Evolutionary conservation across 148 eudicot genomes (phyloP).

Genomic region (Cornus florida): DNA sequence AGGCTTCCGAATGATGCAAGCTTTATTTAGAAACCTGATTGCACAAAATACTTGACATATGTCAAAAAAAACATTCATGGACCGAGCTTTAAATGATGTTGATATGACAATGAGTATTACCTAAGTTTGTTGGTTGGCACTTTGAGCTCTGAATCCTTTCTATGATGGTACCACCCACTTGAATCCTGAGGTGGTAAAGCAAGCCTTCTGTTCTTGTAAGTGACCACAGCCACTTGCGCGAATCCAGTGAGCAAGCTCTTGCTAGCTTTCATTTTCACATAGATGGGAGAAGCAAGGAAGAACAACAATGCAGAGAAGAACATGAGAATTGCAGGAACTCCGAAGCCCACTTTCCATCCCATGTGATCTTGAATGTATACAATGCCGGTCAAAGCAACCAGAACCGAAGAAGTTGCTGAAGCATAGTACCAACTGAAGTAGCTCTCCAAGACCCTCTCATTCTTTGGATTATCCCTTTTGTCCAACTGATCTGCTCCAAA

Average conservation of each 20-base stretch:
- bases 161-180: slow-evolving; percentile 29
- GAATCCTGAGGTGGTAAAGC: slow-evolving; percentile 26
- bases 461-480: slow-evolving; percentile 41
- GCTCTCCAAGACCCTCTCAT: slow-evolving; percentile 53
- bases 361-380: slow-evolving; percentile 79
- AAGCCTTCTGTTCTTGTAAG: slow-evolving; percentile 51
- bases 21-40: slow-evolving; percentile 69
- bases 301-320: slow-evolving; percentile 46
- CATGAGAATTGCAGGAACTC: slow-evolving; percentile 74
- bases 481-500: slow-evolving; percentile 89
- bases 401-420: slow-evolving; percentile 43
- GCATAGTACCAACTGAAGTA: slow-evolving; percentile 87
- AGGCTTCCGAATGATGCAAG: slow-evolving; percentile 56
- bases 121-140: slow-evolving; percentile 56
- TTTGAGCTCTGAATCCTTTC: slow-evolving; percentile 33
- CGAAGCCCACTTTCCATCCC: slow-evolving; percentile 83
- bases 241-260: slow-evolving; percentile 63
- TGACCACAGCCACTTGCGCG: slow-evolving; percentile 50
- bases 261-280: slow-evolving; percentile 45
- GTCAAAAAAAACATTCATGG: not conserved
- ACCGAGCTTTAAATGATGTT: not conserved
- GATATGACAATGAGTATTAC: slow-evolving; percentile 25
- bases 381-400: slow-evolving; percentile 63
- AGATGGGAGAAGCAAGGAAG: slow-evolving; percentile 56
- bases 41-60: not conserved